phyloP scores from a whole-genome alignment of 2,329 filamentous ascomycete genomes.

The Hypoxylon sp. region DNA sequence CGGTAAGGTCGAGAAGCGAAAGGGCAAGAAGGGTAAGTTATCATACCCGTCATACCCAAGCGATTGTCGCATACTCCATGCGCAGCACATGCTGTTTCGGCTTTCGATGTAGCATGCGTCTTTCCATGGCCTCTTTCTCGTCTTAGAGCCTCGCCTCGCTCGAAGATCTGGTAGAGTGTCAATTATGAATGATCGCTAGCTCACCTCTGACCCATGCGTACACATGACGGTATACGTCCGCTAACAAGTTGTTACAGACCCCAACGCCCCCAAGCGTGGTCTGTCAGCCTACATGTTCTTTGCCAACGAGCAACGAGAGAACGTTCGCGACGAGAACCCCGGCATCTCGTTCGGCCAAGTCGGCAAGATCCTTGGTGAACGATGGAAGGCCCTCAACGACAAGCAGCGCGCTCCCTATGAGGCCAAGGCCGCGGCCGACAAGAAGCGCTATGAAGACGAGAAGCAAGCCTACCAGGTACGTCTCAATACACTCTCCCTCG shows the following conservation, averaged over 20 bases:
- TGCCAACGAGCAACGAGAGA: slow-evolving; percentile 98
- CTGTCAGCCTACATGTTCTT: slow-evolving; percentile 99
- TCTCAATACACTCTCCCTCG: slow-evolving; percentile 37
- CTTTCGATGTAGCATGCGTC: neutral
- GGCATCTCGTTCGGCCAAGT: slow-evolving; percentile 99
- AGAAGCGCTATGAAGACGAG: slow-evolving; percentile 99
- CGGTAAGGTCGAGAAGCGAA: slow-evolving; percentile 67
- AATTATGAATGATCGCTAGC: neutral
- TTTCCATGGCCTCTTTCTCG: neutral
- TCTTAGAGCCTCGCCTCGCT: neutral
- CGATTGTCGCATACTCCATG: neutral
- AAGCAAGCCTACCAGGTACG: slow-evolving; percentile 93
- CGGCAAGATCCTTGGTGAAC: slow-evolving; percentile 97
- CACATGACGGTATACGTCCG: neutral
- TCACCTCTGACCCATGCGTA: neutral
- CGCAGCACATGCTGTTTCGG: neutral
- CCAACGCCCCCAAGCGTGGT: slow-evolving; percentile 98
- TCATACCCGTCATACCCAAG: neutral
- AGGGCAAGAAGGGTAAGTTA: slow-evolving; percentile 71
- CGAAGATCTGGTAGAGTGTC: neutral
- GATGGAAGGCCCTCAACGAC: slow-evolving; percentile 96
- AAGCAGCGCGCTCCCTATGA: slow-evolving; percentile 95
- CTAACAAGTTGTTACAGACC: slow-evolving; percentile 69
- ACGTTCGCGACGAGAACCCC: slow-evolving; percentile 97
- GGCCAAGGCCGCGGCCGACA: slow-evolving; percentile 95